Base-by-base conservation (phyloP, 2,329 filamentous ascomycete genomes). In the Nakataea oryzae region DNA sequence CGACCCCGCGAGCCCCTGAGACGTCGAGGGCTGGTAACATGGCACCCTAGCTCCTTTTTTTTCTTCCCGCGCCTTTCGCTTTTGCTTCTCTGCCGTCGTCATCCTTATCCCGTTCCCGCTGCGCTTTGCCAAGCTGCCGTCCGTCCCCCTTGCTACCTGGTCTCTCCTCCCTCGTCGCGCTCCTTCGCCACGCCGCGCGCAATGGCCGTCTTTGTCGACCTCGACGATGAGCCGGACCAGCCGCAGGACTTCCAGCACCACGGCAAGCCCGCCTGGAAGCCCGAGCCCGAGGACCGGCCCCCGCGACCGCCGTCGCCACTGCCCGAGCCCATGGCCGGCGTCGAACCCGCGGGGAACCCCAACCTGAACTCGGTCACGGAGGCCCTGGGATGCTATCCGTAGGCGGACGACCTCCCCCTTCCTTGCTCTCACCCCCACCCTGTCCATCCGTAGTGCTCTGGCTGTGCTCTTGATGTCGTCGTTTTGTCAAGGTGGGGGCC, bases 301-400 rank as follows among this genome's bases (percentile, higher is more conserved):
- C 63, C 64, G 26, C 62, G 63, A 61, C 62, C 64, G 47, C n/a
- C 60, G 21, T 32, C 60, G 41, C 41, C 41, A 3, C 7, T n/a
- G 41, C 41, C 58, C 34, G 55, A 60, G 54, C 54, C 30, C 62
- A 58, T 64, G 60, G 63, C 60, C 62, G 65, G 67, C 62, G 65
- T 60, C n/a, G 66, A 63, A 58, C 70, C 69, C 64, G 66, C 65
- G 67, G 71, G 74, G 67, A 78, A 80, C 70, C 81, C 77, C 62
- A 86, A 86, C 69, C 73, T 79, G 72, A 85, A 82, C 75, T 76
- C 78, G 67, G 81, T 86, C 75, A 83, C 84, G 66, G 79, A 81
- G 71, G 83, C 83, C 71, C 75, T 88, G 73, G 83, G 82, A 73
- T 87, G 84, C 77, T 88, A 88, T 79, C 85, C 85, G 85, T 88